Base-by-base conservation (phyloP, 192 early-diverging fungal genomes). In the Rhizophagus clarus region DNA sequence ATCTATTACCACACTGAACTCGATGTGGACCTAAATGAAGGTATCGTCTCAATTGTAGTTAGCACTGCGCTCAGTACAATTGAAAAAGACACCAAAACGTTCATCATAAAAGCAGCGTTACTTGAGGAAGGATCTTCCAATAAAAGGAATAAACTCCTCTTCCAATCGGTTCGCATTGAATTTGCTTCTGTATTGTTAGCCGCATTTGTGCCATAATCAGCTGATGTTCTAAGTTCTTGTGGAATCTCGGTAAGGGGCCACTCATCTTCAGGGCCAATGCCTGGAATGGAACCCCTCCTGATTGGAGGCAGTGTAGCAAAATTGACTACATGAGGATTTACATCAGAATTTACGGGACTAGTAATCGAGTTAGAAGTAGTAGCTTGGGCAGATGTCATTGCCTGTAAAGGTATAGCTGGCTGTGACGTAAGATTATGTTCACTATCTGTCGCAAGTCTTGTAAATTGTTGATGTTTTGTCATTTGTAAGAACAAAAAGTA, bases 111-210 rank as follows among this genome's bases (percentile, higher is more conserved):
- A 12, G 94, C 94, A 9, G 88, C 83, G 8, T 85, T 77, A 74
- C 92, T 90, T 6, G 91, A 92, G n/a, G 93, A 91, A 17, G 94
- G 93, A 77, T 94, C 92, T 76, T 95, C 94, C 40, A 95, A 84
- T 47, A 95, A 84, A 22, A 92, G 84, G 66, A 91, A 95, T 51
- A 95, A 84, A 49, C 86, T 82, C 64, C 90, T 85, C 71, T 93
- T 93, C 79, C 72, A 70, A 77, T 80, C 66, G 76, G 82, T 84
- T 74, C 86, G 76, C 71, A 87, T 84, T 10, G 84, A 84, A 81
- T 85, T 84, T 14, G 82, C 84, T 77, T 85, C 81, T 24, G 86
- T 85, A 66, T 87, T 87, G 9, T 81, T 83, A n/a, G 82, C 76
- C 9, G 84, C 81, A 12, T 73, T 76, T 12, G 72, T 61, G 29